Evolutionary conservation across 441 rosid genomes (phyloP), one percentile per base, ranked within the genome.

Genomic region (Populus trichocarpa): DNA sequence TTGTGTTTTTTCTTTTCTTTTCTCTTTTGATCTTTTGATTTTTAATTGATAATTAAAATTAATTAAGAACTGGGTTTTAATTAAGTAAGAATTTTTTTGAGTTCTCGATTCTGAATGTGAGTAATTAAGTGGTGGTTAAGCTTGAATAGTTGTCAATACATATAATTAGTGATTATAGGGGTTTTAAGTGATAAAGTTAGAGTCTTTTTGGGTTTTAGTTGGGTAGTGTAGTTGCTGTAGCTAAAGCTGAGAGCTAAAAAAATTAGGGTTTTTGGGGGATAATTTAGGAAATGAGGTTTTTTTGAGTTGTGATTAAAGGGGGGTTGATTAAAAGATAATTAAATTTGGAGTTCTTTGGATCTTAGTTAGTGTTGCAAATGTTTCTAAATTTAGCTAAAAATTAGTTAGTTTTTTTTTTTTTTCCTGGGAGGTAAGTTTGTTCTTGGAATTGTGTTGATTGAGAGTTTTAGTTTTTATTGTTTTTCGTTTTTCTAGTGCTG

Each of bases 331-430:
- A 22, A 61, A 46, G 74, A 76, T 66, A 14, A 23, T 22, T n/a
- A 28, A 59, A 66, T 77, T 75, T 67, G 67, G 75, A 59, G 69
- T 30, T 69, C 79, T 74, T n/a, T 23, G 66, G 65, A 42, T 40
- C 74, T 66, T 8, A n/a, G 11, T 42, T 13, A 61, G 70, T 22
- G 67, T 14, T 61, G 13, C 26, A 63, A 36, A 36, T 36, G 26
- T 73, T 35, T n/a, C 75, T 40, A 57, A 53, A 76, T 26, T 70
- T 40, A n/a, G 35, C 78, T 18, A 8, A 30, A 63, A 78, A 69
- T 81, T 86, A 79, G 85, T 84, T n/a, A n/a, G 87, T 67, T 68
- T 71, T 25, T 70, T 32, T 69, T 32, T 32, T 71, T 23, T 12
- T 9, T 4, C 36, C 36, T 42, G 11, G 8, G 59, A 22, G 26